Evolutionary conservation across 371 early-diverging fungal species (phyloP), one percentile per base, ranked within the genome.

Genomic region (Ordospora colligata): DNA sequence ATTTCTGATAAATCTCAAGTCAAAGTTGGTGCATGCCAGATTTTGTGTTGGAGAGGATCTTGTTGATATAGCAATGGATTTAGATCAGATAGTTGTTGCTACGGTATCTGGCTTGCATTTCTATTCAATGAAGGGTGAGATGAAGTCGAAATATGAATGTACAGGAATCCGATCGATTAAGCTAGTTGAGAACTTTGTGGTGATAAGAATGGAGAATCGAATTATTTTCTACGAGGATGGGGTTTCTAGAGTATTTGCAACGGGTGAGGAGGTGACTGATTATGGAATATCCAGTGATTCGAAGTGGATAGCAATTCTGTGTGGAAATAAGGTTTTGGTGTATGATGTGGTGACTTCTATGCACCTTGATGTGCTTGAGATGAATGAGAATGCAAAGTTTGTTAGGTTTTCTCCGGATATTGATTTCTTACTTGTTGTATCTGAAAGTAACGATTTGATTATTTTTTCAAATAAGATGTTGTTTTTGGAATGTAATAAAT

Each of bases 371-470:
- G 32, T 46, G 27, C 63, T 73, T 64, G 27, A 10, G 21, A 22
- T 23, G 27, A 17, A 64, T 50, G 23, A 4, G 4, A 42, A 51
- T 19, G 42, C 40, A 32, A 73, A 64, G 27, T 73, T 64, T 51
- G 63, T 73, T 32, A 73, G 73, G 51, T 73, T 73, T 64, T 50
- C 58, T 51, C 43, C 22, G 2, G 49, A 73, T 40, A 62, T 45
- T 10, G 46, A 50, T n/a, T 73, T 73, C 47, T 19, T 73, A 11
- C 14, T 73, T 8, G 49, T 50, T 49, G 65, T 64, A 9, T 45
- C 73, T 19, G 27, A 40, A 17, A 14, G 1, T 8, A 54, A 73
- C 49, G 65, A 73, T n/a, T 37, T 73, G 11, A 42, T 73, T 32
- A 6, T 73, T 7, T 47, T 73, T 17, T 58, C 37, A 2, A 73